These are phyloP conservation scores for Omphalotus guepiniiformis DNA, from an alignment of 768 basidiomycete genomes.

Conservation along the genomic window DNA sequence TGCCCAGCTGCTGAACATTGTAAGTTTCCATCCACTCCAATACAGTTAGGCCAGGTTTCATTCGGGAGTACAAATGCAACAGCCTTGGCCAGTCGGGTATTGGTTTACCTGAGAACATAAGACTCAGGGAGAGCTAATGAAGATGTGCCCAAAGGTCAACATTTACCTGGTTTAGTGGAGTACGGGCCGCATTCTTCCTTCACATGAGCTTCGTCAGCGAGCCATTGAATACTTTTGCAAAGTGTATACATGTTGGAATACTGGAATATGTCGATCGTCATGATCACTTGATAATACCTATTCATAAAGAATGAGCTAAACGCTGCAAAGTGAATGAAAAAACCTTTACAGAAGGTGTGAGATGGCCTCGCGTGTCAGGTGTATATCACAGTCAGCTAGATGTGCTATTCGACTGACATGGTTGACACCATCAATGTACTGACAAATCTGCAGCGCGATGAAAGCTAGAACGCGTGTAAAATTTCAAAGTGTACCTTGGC, in stretches of 20 bases:
- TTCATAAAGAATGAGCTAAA: neutral
- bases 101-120: slow-evolving; percentile 37
- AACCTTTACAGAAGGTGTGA: slow-evolving; percentile 80
- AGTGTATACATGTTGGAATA: slow-evolving; percentile 97
- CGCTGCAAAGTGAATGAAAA: neutral
- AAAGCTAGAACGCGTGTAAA: neutral
- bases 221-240: slow-evolving; percentile 80
- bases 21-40: slow-evolving; percentile 85
- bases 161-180: slow-evolving; percentile 70
- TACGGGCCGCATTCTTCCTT: slow-evolving; percentile 90
- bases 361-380: slow-evolving; percentile 79
- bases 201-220: slow-evolving; percentile 81
- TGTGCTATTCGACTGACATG: slow-evolving; percentile 90
- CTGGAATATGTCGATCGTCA: slow-evolving; percentile 97
- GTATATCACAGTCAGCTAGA: slow-evolving; percentile 83
- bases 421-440: slow-evolving; percentile 85
- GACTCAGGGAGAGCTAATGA: neutral
- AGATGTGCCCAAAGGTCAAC: neutral
- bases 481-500: slow-evolving; percentile 50
- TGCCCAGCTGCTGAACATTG: slow-evolving; percentile 63
- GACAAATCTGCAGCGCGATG: slow-evolving; percentile 50
- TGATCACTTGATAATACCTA: slow-evolving; percentile 94
- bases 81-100: slow-evolving; percentile 87
- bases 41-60: slow-evolving; percentile 80
- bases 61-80: slow-evolving; percentile 78